A percentile compares a stretch with the other conserved stretches of the same genome.
Evolutionary conservation across 2,329 filamentous ascomycete species (phyloP).

Genomic region (Curvularia hawaiiensis): DNA sequence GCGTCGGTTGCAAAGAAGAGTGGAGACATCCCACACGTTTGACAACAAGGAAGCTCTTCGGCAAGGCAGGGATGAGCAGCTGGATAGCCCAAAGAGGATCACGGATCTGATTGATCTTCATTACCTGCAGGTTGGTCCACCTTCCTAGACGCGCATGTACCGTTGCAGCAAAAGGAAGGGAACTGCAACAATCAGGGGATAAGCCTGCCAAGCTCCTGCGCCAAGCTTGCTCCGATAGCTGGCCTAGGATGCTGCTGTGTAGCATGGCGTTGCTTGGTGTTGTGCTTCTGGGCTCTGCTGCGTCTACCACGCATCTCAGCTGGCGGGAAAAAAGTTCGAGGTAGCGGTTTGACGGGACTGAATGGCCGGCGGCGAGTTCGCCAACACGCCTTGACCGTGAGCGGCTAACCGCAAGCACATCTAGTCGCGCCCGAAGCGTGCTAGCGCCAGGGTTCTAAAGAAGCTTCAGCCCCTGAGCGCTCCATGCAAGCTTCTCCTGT

Average conservation of each 20-base stretch:
- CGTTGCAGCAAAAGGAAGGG: slow-evolving; percentile 10
- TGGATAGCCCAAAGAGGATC: neutral
- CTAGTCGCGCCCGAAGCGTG: slow-evolving; percentile 16
- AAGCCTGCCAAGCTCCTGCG: slow-evolving; percentile 26
- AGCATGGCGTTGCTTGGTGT: slow-evolving; percentile 36
- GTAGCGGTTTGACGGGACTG: neutral
- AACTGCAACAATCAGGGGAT: slow-evolving; percentile 22
- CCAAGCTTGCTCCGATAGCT: slow-evolving; percentile 22
- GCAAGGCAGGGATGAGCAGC: slow-evolving; percentile 1
- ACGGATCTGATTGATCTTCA: slow-evolving; percentile 1
- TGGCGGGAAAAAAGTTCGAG: neutral
- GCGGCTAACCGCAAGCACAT: slow-evolving; percentile 10
- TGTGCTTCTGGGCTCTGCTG: neutral
- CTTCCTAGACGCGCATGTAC: slow-evolving; percentile 4
- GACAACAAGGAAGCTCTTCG: slow-evolving; percentile 2
- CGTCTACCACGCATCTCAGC: neutral
- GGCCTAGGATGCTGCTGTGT: slow-evolving; percentile 18
- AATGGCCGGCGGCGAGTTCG: slow-evolving; percentile 12
- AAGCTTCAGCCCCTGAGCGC: slow-evolving; percentile 17
- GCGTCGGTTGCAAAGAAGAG: neutral
- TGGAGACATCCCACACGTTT: neutral
- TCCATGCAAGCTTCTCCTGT: slow-evolving; percentile 23
- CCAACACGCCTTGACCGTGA: slow-evolving; percentile 13
- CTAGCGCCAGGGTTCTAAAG: slow-evolving; percentile 19
- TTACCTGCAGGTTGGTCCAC: slow-evolving; percentile 6